phyloP scores from a whole-genome alignment of 2,329 filamentous ascomycete species.

The Cercospora sp. region DNA sequence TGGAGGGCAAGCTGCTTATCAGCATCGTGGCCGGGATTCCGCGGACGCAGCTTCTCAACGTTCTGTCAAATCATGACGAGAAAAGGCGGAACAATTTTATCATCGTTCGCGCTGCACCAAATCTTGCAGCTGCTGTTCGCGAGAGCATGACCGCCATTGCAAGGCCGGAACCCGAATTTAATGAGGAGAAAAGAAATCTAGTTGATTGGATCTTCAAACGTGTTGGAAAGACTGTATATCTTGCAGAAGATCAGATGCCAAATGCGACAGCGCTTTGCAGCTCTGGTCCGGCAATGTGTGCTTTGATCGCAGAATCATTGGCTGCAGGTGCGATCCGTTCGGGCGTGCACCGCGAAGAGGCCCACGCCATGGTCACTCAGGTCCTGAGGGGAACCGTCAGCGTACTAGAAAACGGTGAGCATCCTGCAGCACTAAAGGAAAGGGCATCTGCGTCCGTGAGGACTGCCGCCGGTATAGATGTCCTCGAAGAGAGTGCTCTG shows the following conservation, averaged over 20 bases:
- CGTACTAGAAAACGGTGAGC: conserved; percentile 67
- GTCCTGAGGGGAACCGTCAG: conserved; percentile 72
- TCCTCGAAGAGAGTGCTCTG: conserved; percentile 71
- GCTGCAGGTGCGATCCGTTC: conserved; percentile 77
- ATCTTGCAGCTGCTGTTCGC: conserved; percentile 75
- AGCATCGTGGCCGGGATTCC: conserved; percentile 78
- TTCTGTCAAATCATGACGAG: conserved; percentile 56
- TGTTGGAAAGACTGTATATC: conserved; percentile 61
- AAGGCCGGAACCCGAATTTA: conserved; percentile 59
- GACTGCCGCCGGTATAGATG: conserved; percentile 61
- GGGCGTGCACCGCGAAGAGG: conserved; percentile 71
- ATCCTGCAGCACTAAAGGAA: conserved; percentile 72
- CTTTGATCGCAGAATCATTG: conserved; percentile 71
- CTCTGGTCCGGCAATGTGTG: conserved; percentile 73
- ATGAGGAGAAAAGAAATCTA: conserved; percentile 54
- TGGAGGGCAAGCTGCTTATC: conserved; percentile 77
- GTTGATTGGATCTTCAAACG: conserved; percentile 75
- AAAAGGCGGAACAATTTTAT: conserved; percentile 54
- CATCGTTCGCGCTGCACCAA: conserved; percentile 69
- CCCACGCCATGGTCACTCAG: conserved; percentile 75
- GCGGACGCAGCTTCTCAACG: conserved; percentile 59
- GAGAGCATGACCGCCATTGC: conserved; percentile 80
- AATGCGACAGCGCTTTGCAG: conserved; percentile 42
- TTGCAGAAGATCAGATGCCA: no score
- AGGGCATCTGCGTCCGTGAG: conserved; percentile 77